These are phyloP conservation scores for Ophiorrhiza pumila DNA, from an alignment of 257 asterid species.

Conservation along the genomic window DNA sequence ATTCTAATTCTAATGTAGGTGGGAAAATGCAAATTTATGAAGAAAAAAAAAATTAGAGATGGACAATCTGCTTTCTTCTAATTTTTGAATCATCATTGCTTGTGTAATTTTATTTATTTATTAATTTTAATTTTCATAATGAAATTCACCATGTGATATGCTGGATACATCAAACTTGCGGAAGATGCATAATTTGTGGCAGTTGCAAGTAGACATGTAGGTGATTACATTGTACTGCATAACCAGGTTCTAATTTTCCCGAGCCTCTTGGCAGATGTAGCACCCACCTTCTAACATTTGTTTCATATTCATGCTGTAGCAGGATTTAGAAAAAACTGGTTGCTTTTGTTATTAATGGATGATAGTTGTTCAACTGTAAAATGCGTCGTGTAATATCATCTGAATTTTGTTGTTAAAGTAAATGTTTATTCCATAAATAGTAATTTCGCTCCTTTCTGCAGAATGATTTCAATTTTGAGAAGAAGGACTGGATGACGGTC, in stretches of 20 bases:
- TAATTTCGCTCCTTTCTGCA: conserved; percentile 32
- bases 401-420: not conserved
- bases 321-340: not conserved
- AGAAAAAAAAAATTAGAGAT: too few species aligned
- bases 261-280: not conserved
- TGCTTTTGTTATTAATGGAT: not conserved
- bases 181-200: not conserved
- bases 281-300: not conserved
- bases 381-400: not conserved
- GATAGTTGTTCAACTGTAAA: not conserved
- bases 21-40: not conserved
- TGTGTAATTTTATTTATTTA: too few species aligned
- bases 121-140: too few species aligned
- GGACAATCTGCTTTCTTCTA: too few species aligned
- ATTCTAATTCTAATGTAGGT: not conserved
- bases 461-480: conserved; percentile 79
- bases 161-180: too few species aligned
- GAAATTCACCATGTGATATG: too few species aligned
- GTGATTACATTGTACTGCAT: not conserved
- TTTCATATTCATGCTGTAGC: not conserved
- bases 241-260: not conserved
- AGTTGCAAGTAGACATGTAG: not conserved
- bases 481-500: conserved; percentile 80
- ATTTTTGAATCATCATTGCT: too few species aligned
- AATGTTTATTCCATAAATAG: conserved; percentile 3